These are phyloP conservation scores for Epithele typhae DNA, from an alignment of 768 basidiomycete genomes.

Conservation along the genomic window DNA sequence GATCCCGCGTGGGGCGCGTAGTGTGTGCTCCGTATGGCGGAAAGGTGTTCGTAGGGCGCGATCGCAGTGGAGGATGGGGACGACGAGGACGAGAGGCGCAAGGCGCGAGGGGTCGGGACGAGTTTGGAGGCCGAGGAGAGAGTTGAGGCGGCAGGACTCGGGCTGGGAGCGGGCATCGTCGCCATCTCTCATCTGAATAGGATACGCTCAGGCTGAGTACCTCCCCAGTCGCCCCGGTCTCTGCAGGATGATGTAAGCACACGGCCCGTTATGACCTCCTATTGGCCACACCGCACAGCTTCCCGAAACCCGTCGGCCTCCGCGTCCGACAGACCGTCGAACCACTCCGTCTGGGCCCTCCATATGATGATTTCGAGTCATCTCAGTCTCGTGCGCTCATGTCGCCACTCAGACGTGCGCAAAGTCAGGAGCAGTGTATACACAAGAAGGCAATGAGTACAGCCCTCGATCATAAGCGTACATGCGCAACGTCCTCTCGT, in stretches of 20 bases:
- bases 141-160: slow-evolving; percentile 8
- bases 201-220: slow-evolving; percentile 16
- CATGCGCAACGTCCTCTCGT: slow-evolving; percentile 11
- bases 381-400: no score
- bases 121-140: slow-evolving; percentile 1
- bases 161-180: slow-evolving; percentile 13
- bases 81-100: slow-evolving; percentile 1
- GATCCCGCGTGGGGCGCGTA: neutral
- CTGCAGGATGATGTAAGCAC: no score
- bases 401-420: no score
- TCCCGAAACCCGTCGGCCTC: no score
- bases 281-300: no score
- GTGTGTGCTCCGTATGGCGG: slow-evolving; percentile 16
- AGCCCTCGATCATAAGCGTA: no score
- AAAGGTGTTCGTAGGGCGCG: slow-evolving; percentile 13
- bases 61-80: neutral
- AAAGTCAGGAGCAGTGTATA: no score
- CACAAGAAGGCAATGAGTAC: no score
- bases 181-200: slow-evolving; percentile 12
- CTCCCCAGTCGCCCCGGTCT: slow-evolving; percentile 19
- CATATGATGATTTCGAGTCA: no score
- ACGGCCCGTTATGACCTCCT: no score
- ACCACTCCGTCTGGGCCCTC: no score
- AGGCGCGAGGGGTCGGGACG: neutral
- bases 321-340: no score